These are phyloP conservation scores for Trichosporon sp. DNA, from an alignment of 1,284 basidiomycete species.

Conservation along the genomic window DNA sequence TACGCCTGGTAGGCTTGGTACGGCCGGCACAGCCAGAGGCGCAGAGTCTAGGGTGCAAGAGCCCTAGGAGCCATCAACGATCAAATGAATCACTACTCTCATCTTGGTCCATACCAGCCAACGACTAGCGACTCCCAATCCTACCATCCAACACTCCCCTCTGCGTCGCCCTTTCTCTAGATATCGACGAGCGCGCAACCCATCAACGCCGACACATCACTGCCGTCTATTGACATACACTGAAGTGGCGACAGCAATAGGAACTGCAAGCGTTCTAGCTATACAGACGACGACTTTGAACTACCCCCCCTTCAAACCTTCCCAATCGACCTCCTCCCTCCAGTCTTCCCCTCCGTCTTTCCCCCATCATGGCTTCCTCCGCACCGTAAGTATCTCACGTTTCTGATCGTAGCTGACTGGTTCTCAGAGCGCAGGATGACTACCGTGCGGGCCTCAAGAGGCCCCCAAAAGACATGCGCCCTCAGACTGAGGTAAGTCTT, in stretches of 20 bases:
- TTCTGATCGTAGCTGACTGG: neutral
- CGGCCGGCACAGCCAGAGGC: neutral
- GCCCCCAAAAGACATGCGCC: conserved; percentile 83
- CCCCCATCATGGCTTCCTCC: conserved; percentile 44
- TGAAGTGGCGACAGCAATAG: neutral
- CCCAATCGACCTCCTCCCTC: neutral
- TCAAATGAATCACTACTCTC: neutral
- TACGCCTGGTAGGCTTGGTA: neutral
- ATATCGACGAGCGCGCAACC: neutral
- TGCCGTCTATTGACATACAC: neutral
- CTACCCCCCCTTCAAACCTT: neutral
- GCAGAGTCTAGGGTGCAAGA: neutral
- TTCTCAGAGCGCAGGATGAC: conserved; percentile 23
- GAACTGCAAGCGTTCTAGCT: neutral
- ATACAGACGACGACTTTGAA: neutral
- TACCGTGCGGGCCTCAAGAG: conserved; percentile 57
- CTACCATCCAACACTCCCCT: neutral
- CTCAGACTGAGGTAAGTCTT: conserved; percentile 68
- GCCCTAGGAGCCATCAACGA: neutral
- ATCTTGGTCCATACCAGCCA: neutral
- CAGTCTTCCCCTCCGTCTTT: neutral
- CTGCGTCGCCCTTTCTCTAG: neutral
- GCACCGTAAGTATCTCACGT: conserved; percentile 26
- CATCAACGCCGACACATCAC: neutral
- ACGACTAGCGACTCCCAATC: neutral